Evolutionary conservation across 306 rosid genomes (phyloP).

Genomic region (Cicer chorassanicum): DNA sequence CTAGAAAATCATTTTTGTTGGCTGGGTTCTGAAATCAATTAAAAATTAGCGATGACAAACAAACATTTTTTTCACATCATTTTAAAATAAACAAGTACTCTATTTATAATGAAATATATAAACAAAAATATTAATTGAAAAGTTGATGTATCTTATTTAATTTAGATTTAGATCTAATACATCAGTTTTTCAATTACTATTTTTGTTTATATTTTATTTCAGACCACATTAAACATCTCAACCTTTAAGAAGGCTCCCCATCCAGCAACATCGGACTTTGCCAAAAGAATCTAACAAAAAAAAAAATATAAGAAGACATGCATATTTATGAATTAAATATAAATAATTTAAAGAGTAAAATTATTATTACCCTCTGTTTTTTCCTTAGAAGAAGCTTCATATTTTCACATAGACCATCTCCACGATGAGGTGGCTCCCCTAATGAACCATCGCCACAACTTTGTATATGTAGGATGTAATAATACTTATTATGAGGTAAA

Average conservation of each 20-base stretch:
- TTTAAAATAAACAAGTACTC: not conserved
- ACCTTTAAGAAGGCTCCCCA: slow-evolving; percentile 97
- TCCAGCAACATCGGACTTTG: slow-evolving; percentile 80
- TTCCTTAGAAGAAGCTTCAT: slow-evolving; percentile 82
- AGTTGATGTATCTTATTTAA: too few species aligned
- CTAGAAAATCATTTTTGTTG: slow-evolving; percentile 79
- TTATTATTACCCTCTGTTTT: slow-evolving; percentile 69
- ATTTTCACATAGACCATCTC: slow-evolving; percentile 83
- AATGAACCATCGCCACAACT: slow-evolving; percentile 82
- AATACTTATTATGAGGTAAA: not conserved
- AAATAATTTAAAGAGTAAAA: not conserved
- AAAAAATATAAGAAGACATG: slow-evolving; percentile 17
- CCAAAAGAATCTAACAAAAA: slow-evolving; percentile 67
- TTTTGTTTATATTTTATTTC: too few species aligned
- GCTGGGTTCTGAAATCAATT: slow-evolving; percentile 67
- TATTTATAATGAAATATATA: too few species aligned
- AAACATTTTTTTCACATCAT: not conserved
- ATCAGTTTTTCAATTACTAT: too few species aligned
- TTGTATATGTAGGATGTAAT: slow-evolving; percentile 35
- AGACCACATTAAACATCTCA: not conserved
- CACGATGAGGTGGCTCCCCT: slow-evolving; percentile 69
- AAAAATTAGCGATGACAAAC: slow-evolving; percentile 46
- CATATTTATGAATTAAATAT: slow-evolving; percentile 33
- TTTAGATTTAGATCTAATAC: too few species aligned
- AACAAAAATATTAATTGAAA: too few species aligned